Conservation (phyloP, 1,284 basidiomycete genomes). For the Chiua sp. region DNA sequence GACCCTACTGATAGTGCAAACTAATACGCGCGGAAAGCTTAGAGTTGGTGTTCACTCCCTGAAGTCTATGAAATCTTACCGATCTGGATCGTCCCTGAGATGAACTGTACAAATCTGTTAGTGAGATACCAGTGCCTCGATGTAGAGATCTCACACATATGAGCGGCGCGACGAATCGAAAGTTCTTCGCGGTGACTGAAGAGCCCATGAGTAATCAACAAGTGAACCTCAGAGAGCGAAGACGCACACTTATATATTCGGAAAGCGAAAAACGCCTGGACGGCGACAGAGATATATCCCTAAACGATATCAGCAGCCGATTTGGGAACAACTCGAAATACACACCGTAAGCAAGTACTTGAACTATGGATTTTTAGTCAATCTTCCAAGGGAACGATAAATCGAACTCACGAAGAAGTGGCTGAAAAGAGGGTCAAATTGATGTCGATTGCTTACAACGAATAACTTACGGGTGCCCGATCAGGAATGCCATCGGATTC, state of each 20-base stretch:
- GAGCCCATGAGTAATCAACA: neutral
- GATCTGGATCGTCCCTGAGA: constrained; percentile 1
- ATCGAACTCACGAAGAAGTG: neutral
- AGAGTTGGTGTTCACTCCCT: neutral
- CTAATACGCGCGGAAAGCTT: neutral
- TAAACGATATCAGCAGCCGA: neutral
- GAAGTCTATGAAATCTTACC: constrained; percentile 4
- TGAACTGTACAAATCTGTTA: neutral
- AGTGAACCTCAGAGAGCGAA: too few relatives aligned
- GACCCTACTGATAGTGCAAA: neutral
- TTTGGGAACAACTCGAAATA: neutral
- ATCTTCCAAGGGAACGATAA: neutral
- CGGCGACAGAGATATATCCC: constrained; percentile 1
- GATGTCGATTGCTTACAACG: neutral
- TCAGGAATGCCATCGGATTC: neutral
- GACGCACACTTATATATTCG: constrained; percentile 19
- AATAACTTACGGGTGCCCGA: constrained; percentile 8
- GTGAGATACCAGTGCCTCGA: neutral
- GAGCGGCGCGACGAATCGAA: neutral
- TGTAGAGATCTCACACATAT: constrained; percentile 13
- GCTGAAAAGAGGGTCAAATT: neutral
- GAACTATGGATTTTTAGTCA: constrained; percentile 8
- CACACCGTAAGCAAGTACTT: constrained; percentile 8
- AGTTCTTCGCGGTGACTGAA: constrained; percentile 14
- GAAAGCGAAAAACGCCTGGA: constrained; percentile 16